Evolutionary conservation across 2,329 filamentous ascomycete species (phyloP).

Genomic region (Coniella lustricola): DNA sequence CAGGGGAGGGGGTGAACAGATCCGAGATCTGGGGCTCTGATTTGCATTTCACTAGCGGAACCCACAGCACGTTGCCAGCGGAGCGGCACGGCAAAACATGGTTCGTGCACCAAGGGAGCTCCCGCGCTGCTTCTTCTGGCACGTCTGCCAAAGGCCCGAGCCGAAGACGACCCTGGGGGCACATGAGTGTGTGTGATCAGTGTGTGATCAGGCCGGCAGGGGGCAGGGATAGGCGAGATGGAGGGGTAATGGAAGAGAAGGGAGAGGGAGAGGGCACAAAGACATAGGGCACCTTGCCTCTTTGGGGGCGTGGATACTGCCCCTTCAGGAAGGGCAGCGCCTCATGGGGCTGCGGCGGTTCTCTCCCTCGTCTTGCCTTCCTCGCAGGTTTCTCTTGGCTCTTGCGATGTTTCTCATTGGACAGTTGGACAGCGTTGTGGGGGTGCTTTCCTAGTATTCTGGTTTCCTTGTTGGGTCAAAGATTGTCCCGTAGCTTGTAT

Average conservation of each 20-base stretch:
- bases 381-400: not conserved
- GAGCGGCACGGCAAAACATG: constrained; percentile 13
- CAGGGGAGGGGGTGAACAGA: constrained; percentile 2
- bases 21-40: constrained; percentile 8
- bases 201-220: not conserved
- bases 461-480: constrained; percentile 8
- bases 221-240: constrained; percentile 9
- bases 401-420: constrained; percentile 12
- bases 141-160: constrained; percentile 11
- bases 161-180: constrained; percentile 11
- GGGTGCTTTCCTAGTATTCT: not conserved
- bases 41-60: constrained; percentile 1
- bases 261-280: not conserved
- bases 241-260: not conserved
- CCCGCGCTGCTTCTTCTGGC: constrained; percentile 4
- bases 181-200: too few relatives aligned
- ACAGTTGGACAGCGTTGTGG: constrained; percentile 7
- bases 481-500: constrained; percentile 2
- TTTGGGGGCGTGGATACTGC: constrained; percentile 30
- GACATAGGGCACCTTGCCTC: constrained; percentile 25
- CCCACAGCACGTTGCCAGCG: not conserved
- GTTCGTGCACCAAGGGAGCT: constrained; percentile 12
- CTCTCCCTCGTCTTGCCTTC: not conserved
- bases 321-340: constrained; percentile 26
- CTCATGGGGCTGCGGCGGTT: constrained; percentile 6